phyloP scores from a whole-genome alignment of 306 rosid species.

The Quercus mongolica region DNA sequence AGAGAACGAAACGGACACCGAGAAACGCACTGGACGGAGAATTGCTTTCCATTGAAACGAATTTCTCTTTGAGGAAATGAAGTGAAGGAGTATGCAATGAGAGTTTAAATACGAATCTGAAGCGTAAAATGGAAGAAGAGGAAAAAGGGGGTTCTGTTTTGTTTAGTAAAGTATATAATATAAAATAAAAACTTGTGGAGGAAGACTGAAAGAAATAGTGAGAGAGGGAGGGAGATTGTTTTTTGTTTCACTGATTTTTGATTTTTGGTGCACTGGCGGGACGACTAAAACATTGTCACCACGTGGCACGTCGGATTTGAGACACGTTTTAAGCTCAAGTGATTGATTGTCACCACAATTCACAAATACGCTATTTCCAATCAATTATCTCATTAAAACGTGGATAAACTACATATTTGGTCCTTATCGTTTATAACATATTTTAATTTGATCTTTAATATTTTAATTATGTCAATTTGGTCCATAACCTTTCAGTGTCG shows the following conservation, averaged over 20 bases:
- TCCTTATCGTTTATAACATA: no score
- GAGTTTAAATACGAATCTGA: background rate
- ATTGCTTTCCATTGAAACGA: conserved; percentile 33
- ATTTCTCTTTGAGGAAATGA: background rate
- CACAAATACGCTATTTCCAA: no score
- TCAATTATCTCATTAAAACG: no score
- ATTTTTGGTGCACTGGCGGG: conserved; percentile 35
- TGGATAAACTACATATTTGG: no score
- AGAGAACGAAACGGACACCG: conserved; percentile 63
- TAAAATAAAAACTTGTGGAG: conserved; percentile 16
- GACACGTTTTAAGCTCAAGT: no score
- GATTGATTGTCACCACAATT: no score
- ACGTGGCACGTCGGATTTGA: conserved; percentile 1
- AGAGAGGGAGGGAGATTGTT: conserved; percentile 25
- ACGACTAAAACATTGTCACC: conserved; percentile 9
- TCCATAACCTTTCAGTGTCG: no score
- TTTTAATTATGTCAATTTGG: no score
- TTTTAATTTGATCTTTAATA: no score
- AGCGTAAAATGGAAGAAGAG: background rate
- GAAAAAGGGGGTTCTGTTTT: background rate
- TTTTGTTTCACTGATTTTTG: background rate
- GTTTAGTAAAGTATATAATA: background rate
- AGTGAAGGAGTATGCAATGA: background rate
- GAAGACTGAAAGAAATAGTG: conserved; percentile 23
- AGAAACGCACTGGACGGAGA: conserved; percentile 38